Evolutionary conservation across 164 flowering plant species (phyloP).

Genomic region (Piper longum): DNA sequence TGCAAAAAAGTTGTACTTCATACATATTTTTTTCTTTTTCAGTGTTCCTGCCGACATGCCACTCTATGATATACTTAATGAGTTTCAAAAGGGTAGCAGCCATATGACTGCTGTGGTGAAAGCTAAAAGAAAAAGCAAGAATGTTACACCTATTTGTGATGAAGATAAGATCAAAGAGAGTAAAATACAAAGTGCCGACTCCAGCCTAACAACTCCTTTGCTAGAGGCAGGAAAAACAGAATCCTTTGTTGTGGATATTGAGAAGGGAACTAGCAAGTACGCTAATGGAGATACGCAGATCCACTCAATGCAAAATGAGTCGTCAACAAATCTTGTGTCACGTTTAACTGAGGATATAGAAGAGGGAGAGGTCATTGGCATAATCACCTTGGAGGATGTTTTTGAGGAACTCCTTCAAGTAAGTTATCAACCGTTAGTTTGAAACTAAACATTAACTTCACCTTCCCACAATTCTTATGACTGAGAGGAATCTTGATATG

Average conservation of each 20-base stretch:
- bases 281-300: conserved; percentile 7
- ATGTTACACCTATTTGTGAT: conserved; percentile 20
- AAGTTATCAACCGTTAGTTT: conserved; percentile 2
- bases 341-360: conserved; percentile 50
- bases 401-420: conserved; percentile 99
- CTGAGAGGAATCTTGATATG: conserved; percentile 2
- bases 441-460: neutral
- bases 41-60: conserved; percentile 99
- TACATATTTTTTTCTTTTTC: conserved; percentile 6
- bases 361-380: conserved; percentile 91
- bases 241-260: conserved; percentile 43
- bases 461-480: neutral
- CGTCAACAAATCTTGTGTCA: conserved; percentile 18
- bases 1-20: neutral
- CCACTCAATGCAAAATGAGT: conserved; percentile 18
- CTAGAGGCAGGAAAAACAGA: conserved; percentile 33
- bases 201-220: conserved; percentile 47
- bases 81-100: conserved; percentile 96
- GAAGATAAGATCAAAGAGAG: conserved; percentile 32
- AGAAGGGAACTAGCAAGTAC: conserved; percentile 22
- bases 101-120: conserved; percentile 99
- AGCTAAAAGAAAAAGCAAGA: conserved; percentile 34
- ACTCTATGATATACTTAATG: conserved; percentile 86
- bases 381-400: conserved; percentile 96
- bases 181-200: conserved; percentile 10